phyloP scores from a whole-genome alignment of 306 rosid species.

The Citrullus amarus region DNA sequence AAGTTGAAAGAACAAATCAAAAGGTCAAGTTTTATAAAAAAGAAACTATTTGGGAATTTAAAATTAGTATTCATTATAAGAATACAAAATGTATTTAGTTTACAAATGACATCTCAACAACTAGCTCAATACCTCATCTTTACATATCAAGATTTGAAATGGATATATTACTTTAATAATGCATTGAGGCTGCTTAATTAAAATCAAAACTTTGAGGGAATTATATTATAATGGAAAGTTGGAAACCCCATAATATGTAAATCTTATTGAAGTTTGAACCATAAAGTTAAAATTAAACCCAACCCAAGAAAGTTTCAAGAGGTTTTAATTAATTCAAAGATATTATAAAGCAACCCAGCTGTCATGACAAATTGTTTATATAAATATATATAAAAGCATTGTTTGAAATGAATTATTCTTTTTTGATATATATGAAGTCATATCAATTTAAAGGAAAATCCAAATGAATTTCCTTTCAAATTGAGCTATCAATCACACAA shows the following conservation, averaged over 20 bases:
- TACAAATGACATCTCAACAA: constrained; percentile 8
- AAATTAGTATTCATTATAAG: neutral
- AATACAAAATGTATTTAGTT: neutral
- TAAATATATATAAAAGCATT: neutral
- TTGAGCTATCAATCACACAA: neutral
- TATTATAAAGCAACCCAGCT: neutral
- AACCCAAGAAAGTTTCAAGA: neutral
- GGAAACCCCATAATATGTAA: neutral
- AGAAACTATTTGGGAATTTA: neutral
- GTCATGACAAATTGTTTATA: neutral
- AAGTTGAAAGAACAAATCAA: neutral
- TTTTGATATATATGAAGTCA: neutral
- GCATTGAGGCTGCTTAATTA: neutral
- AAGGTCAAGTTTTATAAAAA: neutral
- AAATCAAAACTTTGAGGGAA: neutral
- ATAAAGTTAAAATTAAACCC: neutral
- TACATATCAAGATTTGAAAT: neutral
- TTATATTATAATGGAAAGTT: neutral
- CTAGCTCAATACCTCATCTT: neutral
- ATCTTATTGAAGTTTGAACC: neutral
- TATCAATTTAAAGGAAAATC: constrained; percentile 2
- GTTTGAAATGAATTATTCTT: neutral
- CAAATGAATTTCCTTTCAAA: neutral
- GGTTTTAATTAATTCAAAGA: neutral
- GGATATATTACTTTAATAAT: neutral